Evolutionary conservation across 495 filamentous ascomycete genomes (phyloP).

Genomic region (Talaromyces stipitatus): DNA sequence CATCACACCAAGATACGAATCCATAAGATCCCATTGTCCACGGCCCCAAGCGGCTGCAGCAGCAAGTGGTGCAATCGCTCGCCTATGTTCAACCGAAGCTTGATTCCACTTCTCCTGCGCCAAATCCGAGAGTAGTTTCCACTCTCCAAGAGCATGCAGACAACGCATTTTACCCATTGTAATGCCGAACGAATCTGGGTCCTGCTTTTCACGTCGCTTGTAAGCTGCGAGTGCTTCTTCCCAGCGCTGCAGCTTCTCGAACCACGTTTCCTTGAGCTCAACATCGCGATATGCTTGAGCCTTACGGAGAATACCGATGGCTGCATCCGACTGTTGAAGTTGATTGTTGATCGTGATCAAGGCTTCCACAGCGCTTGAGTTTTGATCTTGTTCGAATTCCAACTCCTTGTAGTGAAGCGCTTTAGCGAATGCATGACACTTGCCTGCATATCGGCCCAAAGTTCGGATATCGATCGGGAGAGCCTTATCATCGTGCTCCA

Average conservation of each 20-base stretch:
- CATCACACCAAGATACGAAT: conserved; percentile 91
- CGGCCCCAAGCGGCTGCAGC: conserved; percentile 97
- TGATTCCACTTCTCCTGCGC: conserved; percentile 90
- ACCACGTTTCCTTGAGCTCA: conserved; percentile 95
- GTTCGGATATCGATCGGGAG: conserved; percentile 94
- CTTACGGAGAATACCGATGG: conserved; percentile 91
- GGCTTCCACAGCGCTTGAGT: conserved; percentile 89
- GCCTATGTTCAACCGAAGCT: conserved; percentile 73
- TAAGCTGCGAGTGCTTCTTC: conserved; percentile 95
- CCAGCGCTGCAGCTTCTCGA: conserved; percentile 96
- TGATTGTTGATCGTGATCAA: conserved; percentile 98
- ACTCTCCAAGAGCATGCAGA: conserved; percentile 93
- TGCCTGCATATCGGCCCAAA: conserved; percentile 83
- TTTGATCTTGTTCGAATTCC: conserved; percentile 96
- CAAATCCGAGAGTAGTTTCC: conserved; percentile 81
- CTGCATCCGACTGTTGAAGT: conserved; percentile 92
- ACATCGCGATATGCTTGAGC: conserved; percentile 92
- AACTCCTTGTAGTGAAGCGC: conserved; percentile 98
- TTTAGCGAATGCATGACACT: conserved; percentile 96
- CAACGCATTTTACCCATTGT: conserved; percentile 99
- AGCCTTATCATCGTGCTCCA: conserved; percentile 99
- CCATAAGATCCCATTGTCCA: conserved; percentile 96
- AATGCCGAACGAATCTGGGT: conserved; percentile 74
- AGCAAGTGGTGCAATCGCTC: conserved; percentile 82
- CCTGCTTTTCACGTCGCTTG: conserved; percentile 64